Evolutionary conservation across 805 yeast genomes (phyloP), one percentile per base, ranked within the genome.

Genomic region (Starmerella stigmatis): DNA sequence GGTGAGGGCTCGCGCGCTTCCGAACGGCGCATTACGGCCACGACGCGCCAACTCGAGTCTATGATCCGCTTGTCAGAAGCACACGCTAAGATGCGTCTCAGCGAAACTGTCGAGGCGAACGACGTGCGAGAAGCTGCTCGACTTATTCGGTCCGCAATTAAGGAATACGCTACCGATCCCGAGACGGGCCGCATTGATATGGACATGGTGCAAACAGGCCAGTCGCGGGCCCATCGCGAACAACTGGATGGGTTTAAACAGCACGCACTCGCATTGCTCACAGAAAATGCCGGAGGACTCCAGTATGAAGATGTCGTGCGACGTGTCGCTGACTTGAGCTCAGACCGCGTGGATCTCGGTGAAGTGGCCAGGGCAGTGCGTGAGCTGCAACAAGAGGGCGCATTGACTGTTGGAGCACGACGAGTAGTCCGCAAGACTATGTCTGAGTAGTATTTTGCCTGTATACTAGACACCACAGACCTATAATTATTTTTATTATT

Each of bases 111-210:
- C 5, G 81, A 79, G 44, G 69, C 82, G 21, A 71, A 70, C 23
- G 99, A 92, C 63, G 98, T 92, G 5, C 71, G 73, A 49, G 99
- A 92, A 62, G 94, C 97, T 0, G 96, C 88, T 3, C 74, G 99
- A 54, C 70, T 92, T 54, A 92, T 89, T 60, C 79, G 82, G 56
- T 76, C 94, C 3, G 99, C 99, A 12, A 84, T 92, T 53, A 92
- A 92, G 62, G 97, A 92, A 53, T 92, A 92, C 62, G 99, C 99
- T 13, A 92, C 96, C 3, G 99, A 92, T 66, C 98, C 98, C 20
- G 70, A 80, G 28, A 89, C 98, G 0, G 99, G 99, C 25, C 76
- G 92, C 57, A 92, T 92, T 54, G 98, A 92, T 61, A 86, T 92
- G 96, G 96, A 86, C 62, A 70, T 92, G 61, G 88, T 92, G 23